Evolutionary conservation across 352 stramenopile genomes (phyloP), one percentile per base, ranked within the genome.

Genomic region (Phytopythium boreale): DNA sequence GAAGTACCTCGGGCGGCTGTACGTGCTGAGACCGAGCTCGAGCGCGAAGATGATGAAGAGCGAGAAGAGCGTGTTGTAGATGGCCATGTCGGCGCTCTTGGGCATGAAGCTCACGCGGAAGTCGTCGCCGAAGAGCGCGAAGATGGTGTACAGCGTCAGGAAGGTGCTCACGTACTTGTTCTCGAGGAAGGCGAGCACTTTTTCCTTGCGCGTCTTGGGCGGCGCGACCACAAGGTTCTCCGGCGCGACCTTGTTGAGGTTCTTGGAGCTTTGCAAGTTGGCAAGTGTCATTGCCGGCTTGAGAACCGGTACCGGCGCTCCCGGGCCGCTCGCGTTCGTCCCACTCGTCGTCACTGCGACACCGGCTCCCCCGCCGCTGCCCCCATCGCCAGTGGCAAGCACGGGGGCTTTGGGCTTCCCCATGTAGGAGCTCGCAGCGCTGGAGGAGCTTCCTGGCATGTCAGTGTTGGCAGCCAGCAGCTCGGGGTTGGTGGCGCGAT

Each of bases 51-150:
- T 79, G 61, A 93, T 70, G 66, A 96, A 92, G 60, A 74, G 74
- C 22, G 90, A 67, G 61, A 96, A 91, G 47, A 95, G 74, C n/a
- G 90, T n/a, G 63, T 92, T 79, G 71, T 89, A 95, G 60, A 95
- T 72, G 29, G 74, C 62, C 24, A 44, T 79, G 66, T 94, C 85
- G 36, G 76, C 85, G 56, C 46, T 76, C 69, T 87, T 92, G 8
- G 80, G 58, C 52, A 88, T 88, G 20, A 89, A 75, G 44, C 72
- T 77, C 34, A 92, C 83, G 27, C 84, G 82, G 41, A 96, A 82
- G 57, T 97, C 89, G 60, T 96, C 87, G 1, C 84, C 88, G 70
- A 96, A 97, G 12, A 97, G 68, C 19, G 87, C 84, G 58, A 96
- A 96, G 24, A 97, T 85, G 15, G 88, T 96, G 51, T 88, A 87